These are phyloP conservation scores for Allodekkera sacchari DNA, from an alignment of 805 yeast species.

Conservation along the genomic window DNA sequence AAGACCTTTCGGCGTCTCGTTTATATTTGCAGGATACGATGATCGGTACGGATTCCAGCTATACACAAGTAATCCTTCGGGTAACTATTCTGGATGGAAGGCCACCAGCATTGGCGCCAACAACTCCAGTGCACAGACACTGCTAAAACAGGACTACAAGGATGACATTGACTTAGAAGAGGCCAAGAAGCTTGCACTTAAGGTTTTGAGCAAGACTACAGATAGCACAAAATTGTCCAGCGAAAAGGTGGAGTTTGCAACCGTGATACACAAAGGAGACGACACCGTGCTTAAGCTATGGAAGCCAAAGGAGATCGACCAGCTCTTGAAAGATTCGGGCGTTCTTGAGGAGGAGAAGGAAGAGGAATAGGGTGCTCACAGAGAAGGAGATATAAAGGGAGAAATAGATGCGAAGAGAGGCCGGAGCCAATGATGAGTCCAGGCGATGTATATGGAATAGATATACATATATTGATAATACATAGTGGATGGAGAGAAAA, in stretches of 20 bases:
- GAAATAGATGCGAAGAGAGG: conserved; percentile 1
- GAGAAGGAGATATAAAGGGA: too few relatives aligned
- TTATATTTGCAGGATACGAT: conserved; percentile 93
- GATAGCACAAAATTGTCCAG: conserved; percentile 78
- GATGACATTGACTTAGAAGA: conserved; percentile 66
- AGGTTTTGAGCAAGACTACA: conserved; percentile 89
- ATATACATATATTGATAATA: not conserved
- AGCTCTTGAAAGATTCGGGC: conserved; percentile 63
- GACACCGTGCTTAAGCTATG: conserved; percentile 64
- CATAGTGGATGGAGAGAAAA: not conserved
- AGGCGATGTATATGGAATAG: too few relatives aligned
- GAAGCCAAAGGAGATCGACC: conserved; percentile 71
- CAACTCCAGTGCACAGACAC: conserved; percentile 91
- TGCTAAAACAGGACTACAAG: conserved; percentile 90
- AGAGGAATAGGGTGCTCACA: conserved; percentile 48
- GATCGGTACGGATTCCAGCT: conserved; percentile 84
- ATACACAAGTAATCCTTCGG: conserved; percentile 93
- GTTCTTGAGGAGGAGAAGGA: conserved; percentile 38
- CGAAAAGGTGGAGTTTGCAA: conserved; percentile 90
- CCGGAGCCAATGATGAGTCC: too few relatives aligned
- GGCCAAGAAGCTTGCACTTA: conserved; percentile 82
- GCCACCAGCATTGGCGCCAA: conserved; percentile 97
- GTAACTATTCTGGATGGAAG: conserved; percentile 97
- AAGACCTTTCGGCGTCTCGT: conserved; percentile 96
- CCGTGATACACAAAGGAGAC: conserved; percentile 47